phyloP scores from a whole-genome alignment of 1,284 basidiomycete species.

The Singerocomus rubriflavus region DNA sequence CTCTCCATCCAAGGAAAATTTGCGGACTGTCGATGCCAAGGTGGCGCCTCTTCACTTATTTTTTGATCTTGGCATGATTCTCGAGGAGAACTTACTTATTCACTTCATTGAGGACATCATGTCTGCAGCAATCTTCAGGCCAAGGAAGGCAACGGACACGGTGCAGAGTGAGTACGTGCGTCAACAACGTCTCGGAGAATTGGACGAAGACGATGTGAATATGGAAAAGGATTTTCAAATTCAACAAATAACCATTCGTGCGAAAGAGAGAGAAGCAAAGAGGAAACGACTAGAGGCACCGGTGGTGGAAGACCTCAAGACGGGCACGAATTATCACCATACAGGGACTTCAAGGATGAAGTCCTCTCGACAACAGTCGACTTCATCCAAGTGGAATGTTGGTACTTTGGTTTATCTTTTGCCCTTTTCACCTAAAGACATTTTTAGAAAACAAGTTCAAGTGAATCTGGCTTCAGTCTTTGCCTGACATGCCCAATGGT shows the following conservation, averaged over 20 bases:
- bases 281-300: constrained; percentile 45
- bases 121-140: constrained; percentile 18
- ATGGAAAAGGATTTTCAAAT: constrained; percentile 27
- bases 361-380: constrained; percentile 3
- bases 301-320: constrained; percentile 54
- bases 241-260: constrained; percentile 18
- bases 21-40: constrained; percentile 34
- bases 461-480: constrained; percentile 9
- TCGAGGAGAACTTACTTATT: constrained; percentile 34
- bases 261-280: constrained; percentile 34
- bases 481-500: constrained; percentile 46
- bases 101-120: constrained; percentile 29
- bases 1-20: neutral
- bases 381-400: constrained; percentile 23
- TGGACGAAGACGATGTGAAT: constrained; percentile 13
- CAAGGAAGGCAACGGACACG: constrained; percentile 3
- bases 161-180: neutral
- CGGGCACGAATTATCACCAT: constrained; percentile 47
- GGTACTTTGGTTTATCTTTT: constrained; percentile 1
- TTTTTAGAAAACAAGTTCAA: constrained; percentile 12
- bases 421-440: constrained; percentile 11
- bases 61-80: constrained; percentile 58
- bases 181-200: constrained; percentile 6
- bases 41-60: constrained; percentile 70
- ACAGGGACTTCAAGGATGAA: constrained; percentile 12